Evolutionary conservation across 495 filamentous ascomycete species (phyloP), one percentile per base, ranked within the genome.

Genomic region (Jackrogersella multiformis): DNA sequence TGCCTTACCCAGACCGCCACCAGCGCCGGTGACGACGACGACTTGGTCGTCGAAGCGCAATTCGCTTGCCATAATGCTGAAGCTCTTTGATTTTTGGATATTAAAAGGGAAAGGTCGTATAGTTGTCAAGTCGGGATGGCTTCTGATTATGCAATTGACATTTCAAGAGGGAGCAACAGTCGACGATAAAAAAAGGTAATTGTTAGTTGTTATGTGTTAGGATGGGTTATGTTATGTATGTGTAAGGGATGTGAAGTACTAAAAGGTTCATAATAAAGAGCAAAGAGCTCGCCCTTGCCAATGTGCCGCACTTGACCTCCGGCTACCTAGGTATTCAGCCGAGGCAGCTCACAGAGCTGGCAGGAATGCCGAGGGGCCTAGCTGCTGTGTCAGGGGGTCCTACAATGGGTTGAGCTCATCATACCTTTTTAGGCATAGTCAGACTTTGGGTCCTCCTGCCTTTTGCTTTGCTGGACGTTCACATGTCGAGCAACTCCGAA

Each of bases 41-140:
- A 94, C 94, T 83, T 98, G 96, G 77, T 92, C 91, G 83, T 98
- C 95, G 77, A 88, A 99, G 64, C 96, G 88, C 77, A 99, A 84
- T 79, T 82, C 80, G 21, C 91, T 88, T 72, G 89, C 85, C 90
- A 93, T 93, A 16, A 53, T 82, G 77, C 34, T 56, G 56, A 65
- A 65, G 61, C 51, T 70, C 24, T 75, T 49, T 65, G 45, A 67
- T 44, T 69, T 30, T 67, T 35, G 55, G 42, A 30, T 21, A 42
- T 35, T 24, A 53, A 21, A n/a, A 21, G 38, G 20, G 30, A 42
- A 24, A 56, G 51, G 52, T 56, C 20, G 57, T 45, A 53, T 18
- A 24, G 15, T 6, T 35, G 12, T 36, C 4, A 51, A 21, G 9
- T 28, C 42, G 30, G 32, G 53, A 41, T 34, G 44, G 35, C 16